Evolutionary conservation across 2,329 filamentous ascomycete genomes (phyloP).

Genomic region (Lachnellula hyalina): DNA sequence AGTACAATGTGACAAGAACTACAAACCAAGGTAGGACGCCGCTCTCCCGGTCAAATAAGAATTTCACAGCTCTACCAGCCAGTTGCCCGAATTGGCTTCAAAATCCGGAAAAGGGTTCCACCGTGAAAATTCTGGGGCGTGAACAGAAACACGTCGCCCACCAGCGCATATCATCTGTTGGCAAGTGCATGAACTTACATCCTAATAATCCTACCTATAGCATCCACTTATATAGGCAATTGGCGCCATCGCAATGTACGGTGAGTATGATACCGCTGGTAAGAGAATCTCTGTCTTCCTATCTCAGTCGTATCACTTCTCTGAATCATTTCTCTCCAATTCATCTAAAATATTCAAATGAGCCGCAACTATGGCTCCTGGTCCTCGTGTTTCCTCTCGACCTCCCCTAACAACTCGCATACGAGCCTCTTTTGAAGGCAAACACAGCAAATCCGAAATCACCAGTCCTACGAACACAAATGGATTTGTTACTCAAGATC

Average conservation of each 20-base stretch:
- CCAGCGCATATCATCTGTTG: slow-evolving; percentile 16
- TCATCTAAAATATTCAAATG: slow-evolving; percentile 4
- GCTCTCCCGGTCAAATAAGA: slow-evolving; percentile 2
- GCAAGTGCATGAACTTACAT: slow-evolving; percentile 15
- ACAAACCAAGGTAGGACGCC: neutral
- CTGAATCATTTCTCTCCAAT: neutral
- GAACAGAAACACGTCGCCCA: slow-evolving; percentile 19
- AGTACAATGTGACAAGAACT: slow-evolving; percentile 1
- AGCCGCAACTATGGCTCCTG: slow-evolving; percentile 16
- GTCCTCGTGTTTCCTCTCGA: slow-evolving; percentile 28
- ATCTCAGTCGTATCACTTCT: neutral
- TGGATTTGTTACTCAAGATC: slow-evolving; percentile 21
- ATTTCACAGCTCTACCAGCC: neutral
- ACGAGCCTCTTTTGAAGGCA: slow-evolving; percentile 28
- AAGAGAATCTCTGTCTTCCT: slow-evolving; percentile 10
- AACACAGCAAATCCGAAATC: slow-evolving; percentile 17
- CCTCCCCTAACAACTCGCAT: slow-evolving; percentile 29
- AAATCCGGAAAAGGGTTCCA: slow-evolving; percentile 1
- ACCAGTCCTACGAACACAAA: slow-evolving; percentile 11
- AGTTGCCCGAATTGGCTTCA: slow-evolving; percentile 4
- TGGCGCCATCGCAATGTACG: slow-evolving; percentile 11
- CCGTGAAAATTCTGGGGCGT: slow-evolving; percentile 4
- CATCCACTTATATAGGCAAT: slow-evolving; percentile 20
- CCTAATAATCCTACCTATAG: slow-evolving; percentile 18
- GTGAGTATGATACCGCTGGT: slow-evolving; percentile 11